These are phyloP conservation scores for Boletellus deceptivus DNA, from an alignment of 1,284 basidiomycete genomes.

Conservation along the genomic window DNA sequence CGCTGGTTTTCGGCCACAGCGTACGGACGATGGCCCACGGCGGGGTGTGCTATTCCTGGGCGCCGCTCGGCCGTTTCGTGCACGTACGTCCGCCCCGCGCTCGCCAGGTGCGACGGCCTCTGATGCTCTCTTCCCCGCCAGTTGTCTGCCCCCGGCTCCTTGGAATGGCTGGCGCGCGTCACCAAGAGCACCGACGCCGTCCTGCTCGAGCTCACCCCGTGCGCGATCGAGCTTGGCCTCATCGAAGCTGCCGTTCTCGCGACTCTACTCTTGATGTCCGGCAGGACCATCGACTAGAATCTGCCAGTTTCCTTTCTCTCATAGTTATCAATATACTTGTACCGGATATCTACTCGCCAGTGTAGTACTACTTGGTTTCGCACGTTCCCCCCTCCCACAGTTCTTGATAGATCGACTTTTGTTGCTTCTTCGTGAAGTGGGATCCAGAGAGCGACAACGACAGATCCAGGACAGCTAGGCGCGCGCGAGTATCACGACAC, in stretches of 20 bases:
- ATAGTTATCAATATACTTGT: too few relatives aligned
- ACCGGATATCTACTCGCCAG: too few relatives aligned
- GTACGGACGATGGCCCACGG: constrained; percentile 42
- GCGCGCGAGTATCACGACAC: constrained; percentile 21
- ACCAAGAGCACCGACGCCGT: constrained; percentile 38
- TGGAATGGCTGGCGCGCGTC: constrained; percentile 43
- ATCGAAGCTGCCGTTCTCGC: constrained; percentile 45
- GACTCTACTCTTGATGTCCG: constrained; percentile 46
- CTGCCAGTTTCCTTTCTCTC: too few relatives aligned
- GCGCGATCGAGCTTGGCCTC: constrained; percentile 45
- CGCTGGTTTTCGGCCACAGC: constrained; percentile 27
- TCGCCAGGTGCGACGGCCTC: constrained; percentile 2
- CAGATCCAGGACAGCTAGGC: constrained; percentile 6
- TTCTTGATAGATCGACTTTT: not conserved
- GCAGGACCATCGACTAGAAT: constrained; percentile 47
- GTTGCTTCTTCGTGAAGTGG: constrained; percentile 1
- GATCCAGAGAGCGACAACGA: constrained; percentile 21
- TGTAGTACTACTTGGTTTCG: too few relatives aligned
- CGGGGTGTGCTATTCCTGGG: constrained; percentile 43
- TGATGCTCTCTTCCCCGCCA: constrained; percentile 17
- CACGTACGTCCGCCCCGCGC: constrained; percentile 37
- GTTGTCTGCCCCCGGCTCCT: constrained; percentile 39
- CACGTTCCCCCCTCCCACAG: not conserved
- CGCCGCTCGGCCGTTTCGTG: constrained; percentile 40
- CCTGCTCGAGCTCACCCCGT: constrained; percentile 43